Conservation (phyloP, 768 basidiomycete species). For the Calocybe cyanea region DNA sequence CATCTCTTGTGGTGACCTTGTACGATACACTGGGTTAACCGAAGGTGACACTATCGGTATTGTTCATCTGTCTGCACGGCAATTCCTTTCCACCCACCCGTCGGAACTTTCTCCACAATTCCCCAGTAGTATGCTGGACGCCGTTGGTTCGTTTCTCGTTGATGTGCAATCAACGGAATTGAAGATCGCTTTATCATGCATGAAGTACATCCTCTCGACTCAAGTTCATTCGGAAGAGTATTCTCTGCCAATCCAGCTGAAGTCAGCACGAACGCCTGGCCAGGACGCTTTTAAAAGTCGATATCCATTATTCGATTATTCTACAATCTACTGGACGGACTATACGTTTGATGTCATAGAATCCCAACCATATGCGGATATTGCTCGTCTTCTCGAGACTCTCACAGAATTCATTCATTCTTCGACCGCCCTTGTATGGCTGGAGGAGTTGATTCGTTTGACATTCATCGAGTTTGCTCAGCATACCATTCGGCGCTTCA, state of each 20-base stretch:
- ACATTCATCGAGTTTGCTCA: too few species aligned
- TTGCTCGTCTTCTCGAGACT: too few species aligned
- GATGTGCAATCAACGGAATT: neutral
- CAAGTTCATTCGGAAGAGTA: neutral
- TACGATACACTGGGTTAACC: neutral
- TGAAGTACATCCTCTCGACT: neutral
- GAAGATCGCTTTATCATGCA: too few species aligned
- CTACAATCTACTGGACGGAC: neutral
- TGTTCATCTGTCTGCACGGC: neutral
- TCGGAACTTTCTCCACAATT: neutral
- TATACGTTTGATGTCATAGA: neutral
- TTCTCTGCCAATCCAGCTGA: neutral
- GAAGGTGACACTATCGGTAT: neutral
- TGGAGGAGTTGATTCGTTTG: too few species aligned
- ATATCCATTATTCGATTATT: neutral
- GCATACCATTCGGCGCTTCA: too few species aligned
- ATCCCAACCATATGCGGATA: too few species aligned
- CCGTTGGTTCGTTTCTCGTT: neutral
- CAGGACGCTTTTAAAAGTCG: neutral
- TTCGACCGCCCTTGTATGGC: constrained; percentile 5
- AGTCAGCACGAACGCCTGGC: neutral
- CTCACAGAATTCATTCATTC: too few species aligned
- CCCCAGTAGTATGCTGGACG: neutral
- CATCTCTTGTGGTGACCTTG: too few species aligned
- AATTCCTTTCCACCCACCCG: too few species aligned